A percentile compares a stretch with the other conserved stretches of the same genome.
These are phyloP conservation scores for Porcisia hertigi DNA, from an alignment of 208 protist species.

Conservation along the genomic window DNA sequence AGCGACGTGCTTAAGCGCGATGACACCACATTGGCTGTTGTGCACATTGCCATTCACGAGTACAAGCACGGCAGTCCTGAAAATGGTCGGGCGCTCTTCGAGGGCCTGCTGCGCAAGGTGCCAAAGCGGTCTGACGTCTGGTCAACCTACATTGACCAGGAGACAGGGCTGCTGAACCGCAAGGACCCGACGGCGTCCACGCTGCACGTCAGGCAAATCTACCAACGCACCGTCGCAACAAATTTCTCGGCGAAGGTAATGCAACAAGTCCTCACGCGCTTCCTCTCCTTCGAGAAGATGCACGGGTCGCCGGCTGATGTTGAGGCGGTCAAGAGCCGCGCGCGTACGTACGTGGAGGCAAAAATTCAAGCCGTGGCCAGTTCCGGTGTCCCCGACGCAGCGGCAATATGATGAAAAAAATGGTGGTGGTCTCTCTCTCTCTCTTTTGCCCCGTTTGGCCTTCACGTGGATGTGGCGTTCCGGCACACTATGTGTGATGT, in stretches of 20 bases:
- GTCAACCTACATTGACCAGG: constrained; percentile 90
- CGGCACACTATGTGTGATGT: not conserved
- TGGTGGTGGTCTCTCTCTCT: not conserved
- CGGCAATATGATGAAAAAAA: not conserved
- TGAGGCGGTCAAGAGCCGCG: constrained; percentile 93
- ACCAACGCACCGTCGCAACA: constrained; percentile 82
- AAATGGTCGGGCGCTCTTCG: constrained; percentile 87
- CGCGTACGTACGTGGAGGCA: constrained; percentile 92
- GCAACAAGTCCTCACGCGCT: constrained; percentile 96
- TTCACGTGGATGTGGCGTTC: not conserved
- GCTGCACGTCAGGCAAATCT: constrained; percentile 61
- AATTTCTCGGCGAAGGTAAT: constrained; percentile 86
- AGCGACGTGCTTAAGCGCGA: constrained; percentile 55
- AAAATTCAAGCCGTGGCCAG: constrained; percentile 72
- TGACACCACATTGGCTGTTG: constrained; percentile 54
- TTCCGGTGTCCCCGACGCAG: constrained; percentile 16
- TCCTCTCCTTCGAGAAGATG: constrained; percentile 95
- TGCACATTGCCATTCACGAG: constrained; percentile 83
- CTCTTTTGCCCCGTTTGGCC: not conserved
- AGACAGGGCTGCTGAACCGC: constrained; percentile 70
- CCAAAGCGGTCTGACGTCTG: constrained; percentile 92
- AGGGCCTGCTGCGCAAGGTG: constrained; percentile 83
- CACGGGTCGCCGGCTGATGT: constrained; percentile 81
- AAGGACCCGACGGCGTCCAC: constrained; percentile 43
- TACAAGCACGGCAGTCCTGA: constrained; percentile 85